Base-by-base conservation (phyloP, 192 early-diverging fungal genomes). In the Coemansia sp. region DNA sequence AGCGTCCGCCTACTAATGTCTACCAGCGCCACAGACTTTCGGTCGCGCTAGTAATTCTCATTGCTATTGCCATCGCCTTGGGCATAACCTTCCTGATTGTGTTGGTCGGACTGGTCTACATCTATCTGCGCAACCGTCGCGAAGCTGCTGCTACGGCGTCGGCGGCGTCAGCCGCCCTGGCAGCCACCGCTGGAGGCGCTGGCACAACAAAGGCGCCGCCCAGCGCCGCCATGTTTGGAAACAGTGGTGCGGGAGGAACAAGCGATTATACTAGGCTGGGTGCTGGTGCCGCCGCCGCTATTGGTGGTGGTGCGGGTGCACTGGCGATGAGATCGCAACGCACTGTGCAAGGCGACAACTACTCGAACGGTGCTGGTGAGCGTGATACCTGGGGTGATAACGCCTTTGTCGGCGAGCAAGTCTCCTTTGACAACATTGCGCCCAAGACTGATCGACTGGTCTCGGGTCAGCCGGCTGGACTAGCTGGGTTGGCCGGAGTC, bases 1-100 rank as follows among this genome's bases (percentile, higher is more conserved):
- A 79, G 67, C 75, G 78, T 3, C 85, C 85, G 34, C 77, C 80
- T 1, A 83, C 74, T 15, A 77, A 76, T 34, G 85, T 86, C n/a
- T 75, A 78, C 65, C 71, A 75, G 59, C 77, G 76, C 20, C 63
- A 76, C 41, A 73, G 68, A 12, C 65, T 86, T 16, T 83, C 92
- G 0, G 72, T 89, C 0, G 87, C 89, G 5, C 74, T 90, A 42
- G 89, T 93, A 3, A 90, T 93, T 33, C 72, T 92, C 13, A 89
- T 92, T 54, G 88, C 92, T 40, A 79, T 90, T 29, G 90, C 87
- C 8, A 90, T 91, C 44, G 88, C 92, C 20, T 78, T 92, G 22
- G 88, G 81, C 3, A 73, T 93, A 1, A 88, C 90, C 18, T 86
- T 90, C 72, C 70, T 90, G 3, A 86, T 91, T 47, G 89, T 92